These are phyloP conservation scores for Athelia psychrophila DNA, from an alignment of 1,284 basidiomycete genomes.

Conservation along the genomic window DNA sequence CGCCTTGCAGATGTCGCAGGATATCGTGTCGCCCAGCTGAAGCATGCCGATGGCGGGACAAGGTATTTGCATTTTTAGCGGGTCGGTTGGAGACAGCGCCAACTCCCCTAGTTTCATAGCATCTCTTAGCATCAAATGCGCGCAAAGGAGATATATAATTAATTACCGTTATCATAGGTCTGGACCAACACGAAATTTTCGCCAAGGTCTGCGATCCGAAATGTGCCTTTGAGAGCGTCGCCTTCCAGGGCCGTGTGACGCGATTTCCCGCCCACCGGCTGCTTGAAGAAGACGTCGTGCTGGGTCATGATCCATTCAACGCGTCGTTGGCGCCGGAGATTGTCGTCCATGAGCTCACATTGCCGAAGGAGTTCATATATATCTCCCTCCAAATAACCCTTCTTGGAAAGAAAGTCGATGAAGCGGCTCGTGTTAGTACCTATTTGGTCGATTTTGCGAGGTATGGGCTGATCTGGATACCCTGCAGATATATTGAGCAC, in stretches of 20 bases:
- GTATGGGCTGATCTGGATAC: no score
- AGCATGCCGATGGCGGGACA: not conserved
- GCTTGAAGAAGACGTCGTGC: not conserved
- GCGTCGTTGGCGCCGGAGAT: not conserved
- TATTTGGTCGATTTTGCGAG: no score
- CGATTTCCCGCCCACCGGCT: not conserved
- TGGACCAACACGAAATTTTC: not conserved
- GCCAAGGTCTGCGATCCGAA: not conserved
- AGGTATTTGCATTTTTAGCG: not conserved
- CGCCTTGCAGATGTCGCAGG: not conserved
- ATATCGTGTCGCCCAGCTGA: not conserved
- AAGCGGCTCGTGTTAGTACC: not conserved
- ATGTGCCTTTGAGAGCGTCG: not conserved
- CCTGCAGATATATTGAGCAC: no score
- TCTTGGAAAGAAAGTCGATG: not conserved
- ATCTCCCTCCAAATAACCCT: not conserved
- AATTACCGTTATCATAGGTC: not conserved
- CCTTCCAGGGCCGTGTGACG: not conserved
- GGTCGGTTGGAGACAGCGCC: not conserved
- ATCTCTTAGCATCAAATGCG: no score
- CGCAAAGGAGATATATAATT: not conserved
- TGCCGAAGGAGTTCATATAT: not conserved
- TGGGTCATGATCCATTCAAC: not conserved
- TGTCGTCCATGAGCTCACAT: not conserved
- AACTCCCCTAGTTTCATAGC: no score